Percentiles rank a stretch among this genome's conserved stretches.
These are phyloP conservation scores for Straminergon stramineum DNA, from an alignment of 225 moss, liverwort and hornwort species.

Conservation along the genomic window DNA sequence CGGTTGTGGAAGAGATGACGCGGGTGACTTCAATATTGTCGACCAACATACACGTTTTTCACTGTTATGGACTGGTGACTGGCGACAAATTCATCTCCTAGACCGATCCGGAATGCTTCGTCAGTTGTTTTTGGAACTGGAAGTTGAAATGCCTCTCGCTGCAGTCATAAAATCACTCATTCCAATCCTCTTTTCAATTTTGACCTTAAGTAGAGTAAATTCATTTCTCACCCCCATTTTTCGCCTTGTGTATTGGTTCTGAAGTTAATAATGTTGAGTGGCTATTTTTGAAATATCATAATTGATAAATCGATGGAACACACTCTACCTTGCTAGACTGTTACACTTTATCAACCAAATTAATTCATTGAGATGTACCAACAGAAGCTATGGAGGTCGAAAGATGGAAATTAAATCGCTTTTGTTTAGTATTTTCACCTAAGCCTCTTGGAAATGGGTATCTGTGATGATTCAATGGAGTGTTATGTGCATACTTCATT, in stretches of 20 bases:
- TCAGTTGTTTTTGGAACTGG: background rate
- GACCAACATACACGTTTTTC: background rate
- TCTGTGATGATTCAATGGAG: background rate
- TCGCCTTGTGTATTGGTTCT: background rate
- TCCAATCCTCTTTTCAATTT: background rate
- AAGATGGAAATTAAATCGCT: background rate
- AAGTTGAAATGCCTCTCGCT: background rate
- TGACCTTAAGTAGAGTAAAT: background rate
- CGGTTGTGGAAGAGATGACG: background rate
- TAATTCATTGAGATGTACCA: background rate
- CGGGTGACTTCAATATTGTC: background rate
- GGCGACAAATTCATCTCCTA: background rate
- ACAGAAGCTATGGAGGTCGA: background rate
- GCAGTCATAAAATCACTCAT: background rate
- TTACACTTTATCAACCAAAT: too few species aligned
- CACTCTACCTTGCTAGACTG: background rate
- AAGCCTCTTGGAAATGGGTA: background rate
- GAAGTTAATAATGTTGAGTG: background rate
- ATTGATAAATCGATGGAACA: background rate
- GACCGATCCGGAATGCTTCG: background rate
- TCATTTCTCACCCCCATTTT: background rate
- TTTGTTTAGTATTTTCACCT: background rate
- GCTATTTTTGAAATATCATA: background rate
- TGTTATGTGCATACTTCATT: background rate
- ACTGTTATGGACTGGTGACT: background rate